Percentiles rank a stretch among this genome's conserved stretches.
phyloP scores from a whole-genome alignment of 1,284 basidiomycete genomes.

The Cerrena zonata region DNA sequence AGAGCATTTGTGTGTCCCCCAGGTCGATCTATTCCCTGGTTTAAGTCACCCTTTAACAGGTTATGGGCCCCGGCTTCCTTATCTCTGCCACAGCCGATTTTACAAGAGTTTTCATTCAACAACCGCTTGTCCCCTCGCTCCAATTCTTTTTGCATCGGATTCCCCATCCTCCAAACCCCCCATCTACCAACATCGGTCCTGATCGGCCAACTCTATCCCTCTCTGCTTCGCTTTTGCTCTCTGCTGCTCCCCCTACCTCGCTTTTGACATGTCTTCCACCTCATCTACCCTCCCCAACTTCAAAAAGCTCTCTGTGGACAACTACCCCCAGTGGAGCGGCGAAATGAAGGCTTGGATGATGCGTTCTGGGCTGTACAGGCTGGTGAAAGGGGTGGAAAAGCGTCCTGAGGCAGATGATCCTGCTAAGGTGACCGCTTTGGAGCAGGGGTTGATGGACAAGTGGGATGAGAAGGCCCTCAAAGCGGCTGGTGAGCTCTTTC shows the following conservation, averaged over 20 bases:
- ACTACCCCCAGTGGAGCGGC: constrained; percentile 2
- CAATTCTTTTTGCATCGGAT: not conserved
- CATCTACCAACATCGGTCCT: not conserved
- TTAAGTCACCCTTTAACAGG: too few species aligned
- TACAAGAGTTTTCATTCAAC: not conserved
- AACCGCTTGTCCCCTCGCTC: not conserved
- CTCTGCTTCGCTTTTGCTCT: not conserved
- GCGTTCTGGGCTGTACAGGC: not conserved
- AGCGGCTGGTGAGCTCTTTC: not conserved
- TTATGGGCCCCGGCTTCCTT: too few species aligned
- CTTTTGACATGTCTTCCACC: not conserved
- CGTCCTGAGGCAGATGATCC: not conserved
- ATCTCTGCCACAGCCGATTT: too few species aligned
- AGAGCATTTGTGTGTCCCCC: too few species aligned
- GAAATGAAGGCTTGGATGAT: constrained; percentile 1
- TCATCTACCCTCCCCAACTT: not conserved
- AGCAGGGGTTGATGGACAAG: too few species aligned
- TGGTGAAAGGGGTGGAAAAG: not conserved
- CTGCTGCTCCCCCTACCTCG: not conserved
- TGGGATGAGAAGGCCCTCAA: not conserved
- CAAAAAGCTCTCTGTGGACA: not conserved
- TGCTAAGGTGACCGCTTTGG: not conserved
- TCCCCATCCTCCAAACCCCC: not conserved
- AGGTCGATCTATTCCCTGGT: too few species aligned
- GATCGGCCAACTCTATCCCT: not conserved